Evolutionary conservation across 495 filamentous ascomycete genomes (phyloP), one percentile per base, ranked within the genome.

Genomic region (Penicillium daleae): DNA sequence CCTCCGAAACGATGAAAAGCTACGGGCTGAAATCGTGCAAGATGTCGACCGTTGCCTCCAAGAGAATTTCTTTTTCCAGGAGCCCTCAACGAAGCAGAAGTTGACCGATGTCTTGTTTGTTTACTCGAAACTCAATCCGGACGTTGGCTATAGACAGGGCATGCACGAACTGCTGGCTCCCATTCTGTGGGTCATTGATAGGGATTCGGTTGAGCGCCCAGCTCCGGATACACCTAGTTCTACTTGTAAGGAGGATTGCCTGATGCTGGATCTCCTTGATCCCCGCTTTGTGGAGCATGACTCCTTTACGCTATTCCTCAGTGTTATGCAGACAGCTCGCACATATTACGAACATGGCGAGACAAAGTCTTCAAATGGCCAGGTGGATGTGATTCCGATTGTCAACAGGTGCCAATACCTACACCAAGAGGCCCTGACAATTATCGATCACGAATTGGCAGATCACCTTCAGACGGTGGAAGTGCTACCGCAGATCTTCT

Each of bases 131-230:
- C 87, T 97, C 48, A 94, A 97, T 66, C 90, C 88, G 13, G 89
- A 90, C 66, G 80, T 94, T 46, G 89, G 93, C 19, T 99, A 99
- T 67, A 86, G 96, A 27, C 95, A 99, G 77, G 95, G 95, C 19
- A 98, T 99, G 93, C 95, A 99, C 71, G 95, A 99, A 74, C 74
- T 99, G 24, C 80, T 97, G 21, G 95, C 94, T 0, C 94, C 96
- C 4, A 87, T 99, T 31, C 78, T 98, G 10, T 97, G 92, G 87
- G 91, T 92, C 10, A 79, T 99, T 13, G 88, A 92, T 57, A 83
- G 87, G 60, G 95, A 99, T 75, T 89, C 96, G 7, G 79, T 96
- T 33, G 77, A 84, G n/a, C 66, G 67, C 0, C 70, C 82, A 22
- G 66, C 70, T 2, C 54, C 63, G 1, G 68, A 71, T 22, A 35